These are phyloP conservation scores for Dunaliella sp. DNA, from an alignment of 139 green algal species.

Conservation along the genomic window DNA sequence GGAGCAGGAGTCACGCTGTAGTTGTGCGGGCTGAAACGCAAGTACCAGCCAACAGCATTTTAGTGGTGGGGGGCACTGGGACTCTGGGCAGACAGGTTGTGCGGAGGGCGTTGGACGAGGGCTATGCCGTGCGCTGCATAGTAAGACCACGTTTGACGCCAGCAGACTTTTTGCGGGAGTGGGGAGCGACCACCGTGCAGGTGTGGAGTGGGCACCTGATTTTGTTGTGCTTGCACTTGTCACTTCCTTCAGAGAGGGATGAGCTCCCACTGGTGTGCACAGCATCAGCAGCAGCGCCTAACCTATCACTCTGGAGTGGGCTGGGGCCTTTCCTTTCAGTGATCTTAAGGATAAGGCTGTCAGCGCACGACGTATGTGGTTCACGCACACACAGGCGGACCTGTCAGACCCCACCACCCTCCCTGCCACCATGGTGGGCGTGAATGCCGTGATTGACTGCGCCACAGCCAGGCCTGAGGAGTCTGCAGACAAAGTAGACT, in stretches of 20 bases:
- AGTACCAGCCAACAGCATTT: conserved; percentile 65
- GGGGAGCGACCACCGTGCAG: conserved; percentile 92
- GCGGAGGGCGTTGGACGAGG: conserved; percentile 91
- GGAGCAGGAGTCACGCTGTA: background rate
- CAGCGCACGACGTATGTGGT: too few relatives aligned
- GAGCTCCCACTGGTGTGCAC: too few relatives aligned
- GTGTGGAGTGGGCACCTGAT: conserved; percentile 32
- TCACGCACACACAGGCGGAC: conserved; percentile 89
- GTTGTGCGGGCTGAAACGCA: conserved; percentile 22
- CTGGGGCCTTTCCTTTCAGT: too few relatives aligned
- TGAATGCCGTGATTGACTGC: conserved; percentile 96
- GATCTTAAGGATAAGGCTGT: too few relatives aligned
- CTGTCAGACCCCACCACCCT: conserved; percentile 88
- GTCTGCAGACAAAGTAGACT: conserved; percentile 88
- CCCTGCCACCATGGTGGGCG: conserved; percentile 92
- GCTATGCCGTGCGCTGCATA: conserved; percentile 97
- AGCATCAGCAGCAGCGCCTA: too few relatives aligned
- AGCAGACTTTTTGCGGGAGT: conserved; percentile 98
- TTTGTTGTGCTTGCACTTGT: too few relatives aligned
- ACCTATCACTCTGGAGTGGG: too few relatives aligned
- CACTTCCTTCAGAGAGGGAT: too few relatives aligned
- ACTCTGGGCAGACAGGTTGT: conserved; percentile 97
- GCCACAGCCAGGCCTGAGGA: conserved; percentile 96
- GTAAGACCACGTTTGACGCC: conserved; percentile 88
- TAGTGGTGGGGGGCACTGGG: conserved; percentile 95